These are phyloP conservation scores for Aquilaria sinensis DNA, from an alignment of 345 rosid genomes.

Conservation along the genomic window DNA sequence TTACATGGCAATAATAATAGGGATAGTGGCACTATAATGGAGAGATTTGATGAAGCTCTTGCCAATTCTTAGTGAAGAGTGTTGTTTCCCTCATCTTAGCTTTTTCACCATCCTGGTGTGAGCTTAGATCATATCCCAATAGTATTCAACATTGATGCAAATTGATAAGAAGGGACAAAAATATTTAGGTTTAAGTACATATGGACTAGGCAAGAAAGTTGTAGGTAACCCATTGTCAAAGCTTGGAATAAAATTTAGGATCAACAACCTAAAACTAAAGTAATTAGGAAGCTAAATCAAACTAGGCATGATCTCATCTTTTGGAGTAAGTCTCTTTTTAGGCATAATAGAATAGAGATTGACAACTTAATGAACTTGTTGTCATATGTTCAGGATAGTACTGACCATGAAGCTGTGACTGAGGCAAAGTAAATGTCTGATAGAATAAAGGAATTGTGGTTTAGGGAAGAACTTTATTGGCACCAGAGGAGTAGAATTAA, in stretches of 20 bases:
- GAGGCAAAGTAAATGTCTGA: background rate
- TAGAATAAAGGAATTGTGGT: too few relatives aligned
- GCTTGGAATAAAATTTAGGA: background rate
- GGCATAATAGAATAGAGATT: background rate
- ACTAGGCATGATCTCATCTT: background rate
- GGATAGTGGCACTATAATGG: too few relatives aligned
- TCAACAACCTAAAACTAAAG: background rate
- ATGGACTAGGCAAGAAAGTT: background rate
- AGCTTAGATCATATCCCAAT: too few relatives aligned
- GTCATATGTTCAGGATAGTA: background rate
- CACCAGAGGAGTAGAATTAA: background rate
- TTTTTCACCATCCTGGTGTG: too few relatives aligned
- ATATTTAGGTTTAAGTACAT: background rate
- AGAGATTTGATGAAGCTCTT: too few relatives aligned
- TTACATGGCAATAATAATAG: too few relatives aligned
- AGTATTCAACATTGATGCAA: too few relatives aligned
- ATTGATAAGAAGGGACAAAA: background rate
- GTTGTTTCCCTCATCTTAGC: too few relatives aligned
- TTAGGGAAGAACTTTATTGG: background rate
- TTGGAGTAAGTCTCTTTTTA: background rate
- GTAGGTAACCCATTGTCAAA: background rate
- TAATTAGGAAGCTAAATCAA: too few relatives aligned
- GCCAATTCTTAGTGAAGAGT: too few relatives aligned
- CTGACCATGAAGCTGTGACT: background rate
- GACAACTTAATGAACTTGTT: background rate